phyloP scores from a whole-genome alignment of 2,329 filamentous ascomycete genomes.

The Botrytis deweyae region DNA sequence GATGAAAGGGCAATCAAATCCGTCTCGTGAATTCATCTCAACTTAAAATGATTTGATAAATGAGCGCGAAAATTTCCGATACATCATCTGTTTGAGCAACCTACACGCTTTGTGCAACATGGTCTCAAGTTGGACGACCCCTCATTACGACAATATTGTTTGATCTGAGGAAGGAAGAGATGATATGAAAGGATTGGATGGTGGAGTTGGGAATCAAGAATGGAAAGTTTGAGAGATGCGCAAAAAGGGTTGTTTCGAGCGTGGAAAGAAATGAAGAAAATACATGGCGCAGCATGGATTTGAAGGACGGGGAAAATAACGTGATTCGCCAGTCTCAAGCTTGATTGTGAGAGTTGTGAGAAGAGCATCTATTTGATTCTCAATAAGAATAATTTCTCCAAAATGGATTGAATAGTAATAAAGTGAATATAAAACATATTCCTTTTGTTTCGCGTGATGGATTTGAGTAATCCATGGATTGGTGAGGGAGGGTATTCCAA shows the following conservation, averaged over 20 bases:
- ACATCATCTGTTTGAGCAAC: background rate
- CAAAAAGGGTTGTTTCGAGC: background rate
- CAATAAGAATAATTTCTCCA: background rate
- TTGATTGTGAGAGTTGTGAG: background rate
- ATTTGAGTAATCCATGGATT: background rate
- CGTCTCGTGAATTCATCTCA: background rate
- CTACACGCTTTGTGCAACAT: background rate
- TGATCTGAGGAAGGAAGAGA: slow-evolving; percentile 4
- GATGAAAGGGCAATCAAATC: background rate
- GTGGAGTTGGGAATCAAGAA: background rate
- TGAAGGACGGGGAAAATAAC: background rate
- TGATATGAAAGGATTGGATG: background rate
- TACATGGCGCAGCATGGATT: slow-evolving; percentile 4
- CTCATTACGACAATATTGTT: background rate
- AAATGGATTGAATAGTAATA: background rate
- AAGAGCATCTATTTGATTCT: background rate
- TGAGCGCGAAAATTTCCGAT: background rate
- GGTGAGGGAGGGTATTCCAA: background rate
- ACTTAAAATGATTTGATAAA: slow-evolving; percentile 1
- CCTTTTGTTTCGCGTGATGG: background rate
- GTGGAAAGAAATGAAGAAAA: background rate
- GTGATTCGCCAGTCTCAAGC: background rate
- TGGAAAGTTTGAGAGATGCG: background rate
- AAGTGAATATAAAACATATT: background rate
- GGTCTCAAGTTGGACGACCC: background rate